Evolutionary conservation across 225 moss, liverwort and hornwort species (phyloP), one percentile per base, ranked within the genome.

Genomic region (Pleurozium schreberi): DNA sequence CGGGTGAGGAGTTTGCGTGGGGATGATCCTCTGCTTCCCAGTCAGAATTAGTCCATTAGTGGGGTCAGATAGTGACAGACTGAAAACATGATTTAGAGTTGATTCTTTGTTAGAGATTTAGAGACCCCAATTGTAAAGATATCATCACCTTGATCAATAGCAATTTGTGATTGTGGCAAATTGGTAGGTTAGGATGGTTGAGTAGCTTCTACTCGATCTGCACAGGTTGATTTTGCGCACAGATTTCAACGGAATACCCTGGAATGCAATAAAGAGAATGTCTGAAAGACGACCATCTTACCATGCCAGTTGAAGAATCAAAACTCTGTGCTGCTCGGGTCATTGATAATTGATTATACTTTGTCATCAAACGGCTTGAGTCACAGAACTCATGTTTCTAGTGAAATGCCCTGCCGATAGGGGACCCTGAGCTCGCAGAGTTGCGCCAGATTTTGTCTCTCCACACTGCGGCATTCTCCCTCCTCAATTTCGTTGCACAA

Each of bases 1-100:
- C 94, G 94, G 18, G 34, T 77, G 38, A 80, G 94, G 86, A 95
- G 91, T 53, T 88, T 93, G 78, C 94, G 93, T 31, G 93, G 93
- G 36, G 81, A 86, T 49, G 94, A 95, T 62, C 94, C 94, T 59
- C 66, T 62, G 47, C 93, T 95, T 87, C 93, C 92, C 12, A 93
- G 92, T 86, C 89, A 93, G 66, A 91, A 83, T 52, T 91, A 83
- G 52, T 64, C 82, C 34, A 45, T 82, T 82, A 25, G 82, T 82
- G 83, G 66, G 83, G 66, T 83, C 66, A 28, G 5, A 23, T 82
- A 62, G 43, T 45, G 45, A 60, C 59, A 81, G 42, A 80, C 14
- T 61, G 14, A 60, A 81, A 31, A 6, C 60, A 43, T 43, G 23
- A 16, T 38, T 38, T 59, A 30, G 80, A 80, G 3, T 18, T 20